These are phyloP conservation scores for Cladophialophora chaetospira DNA, from an alignment of 2,329 filamentous ascomycete species.

Conservation along the genomic window DNA sequence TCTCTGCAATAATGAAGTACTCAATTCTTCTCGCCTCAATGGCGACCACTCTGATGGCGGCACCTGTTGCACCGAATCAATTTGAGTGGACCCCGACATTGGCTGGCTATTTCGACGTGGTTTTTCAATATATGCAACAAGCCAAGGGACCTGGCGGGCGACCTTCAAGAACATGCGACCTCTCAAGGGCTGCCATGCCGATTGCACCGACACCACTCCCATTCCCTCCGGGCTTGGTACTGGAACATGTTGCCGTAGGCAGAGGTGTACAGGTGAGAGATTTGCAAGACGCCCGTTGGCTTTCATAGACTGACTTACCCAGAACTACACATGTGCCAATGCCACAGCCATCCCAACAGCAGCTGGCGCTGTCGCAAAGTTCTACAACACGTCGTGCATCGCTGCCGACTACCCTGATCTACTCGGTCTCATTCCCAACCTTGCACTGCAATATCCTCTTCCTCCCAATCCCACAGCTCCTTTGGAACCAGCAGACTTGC, in stretches of 20 bases:
- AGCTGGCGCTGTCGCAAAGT: conserved; percentile 74
- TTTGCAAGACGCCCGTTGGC: background rate
- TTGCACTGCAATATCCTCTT: conserved; percentile 69
- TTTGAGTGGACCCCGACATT: conserved; percentile 46
- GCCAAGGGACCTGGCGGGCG: conserved; percentile 27
- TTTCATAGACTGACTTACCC: conserved; percentile 34
- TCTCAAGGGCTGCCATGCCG: conserved; percentile 40
- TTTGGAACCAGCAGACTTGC: conserved; percentile 58
- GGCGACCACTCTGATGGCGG: conserved; percentile 39
- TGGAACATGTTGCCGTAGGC: conserved; percentile 81
- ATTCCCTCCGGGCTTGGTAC: conserved; percentile 60
- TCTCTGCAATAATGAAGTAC: conserved; percentile 24
- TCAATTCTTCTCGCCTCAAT: conserved; percentile 32
- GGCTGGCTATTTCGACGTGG: conserved; percentile 43
- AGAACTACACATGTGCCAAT: conserved; percentile 87
- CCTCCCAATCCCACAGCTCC: conserved; percentile 43
- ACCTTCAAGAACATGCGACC: conserved; percentile 37
- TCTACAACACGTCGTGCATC: conserved; percentile 86
- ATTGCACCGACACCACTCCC: conserved; percentile 61
- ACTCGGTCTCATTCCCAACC: conserved; percentile 63
- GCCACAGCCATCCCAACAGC: conserved; percentile 63
- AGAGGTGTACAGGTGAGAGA: conserved; percentile 66
- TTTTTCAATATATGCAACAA: conserved; percentile 43
- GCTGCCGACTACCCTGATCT: conserved; percentile 70
- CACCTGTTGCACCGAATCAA: conserved; percentile 38